Percentiles rank a stretch among this genome's conserved stretches.
Evolutionary conservation across 1,284 basidiomycete genomes (phyloP).

Genomic region (Cutaneotrichosporon arboriforme): DNA sequence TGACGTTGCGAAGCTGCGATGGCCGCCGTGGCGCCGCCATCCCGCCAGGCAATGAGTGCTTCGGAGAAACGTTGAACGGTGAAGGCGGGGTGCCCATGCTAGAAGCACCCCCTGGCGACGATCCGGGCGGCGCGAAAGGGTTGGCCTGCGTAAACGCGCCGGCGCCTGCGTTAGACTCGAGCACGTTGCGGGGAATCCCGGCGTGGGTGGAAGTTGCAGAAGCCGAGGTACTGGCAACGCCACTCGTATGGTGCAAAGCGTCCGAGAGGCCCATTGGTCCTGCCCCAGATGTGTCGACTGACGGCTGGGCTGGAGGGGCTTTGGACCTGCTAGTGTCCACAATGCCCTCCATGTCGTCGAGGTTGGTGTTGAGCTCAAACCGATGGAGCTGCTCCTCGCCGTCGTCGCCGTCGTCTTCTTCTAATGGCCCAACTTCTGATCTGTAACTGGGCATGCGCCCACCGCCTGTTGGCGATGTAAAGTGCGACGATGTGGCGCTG

Average conservation of each 20-base stretch:
- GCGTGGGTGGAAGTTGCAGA: too few relatives aligned
- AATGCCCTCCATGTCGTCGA: slow-evolving; percentile 78
- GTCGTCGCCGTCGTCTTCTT: slow-evolving; percentile 24
- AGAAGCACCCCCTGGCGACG: slow-evolving; percentile 3
- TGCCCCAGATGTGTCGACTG: neutral
- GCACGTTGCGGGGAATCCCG: neutral
- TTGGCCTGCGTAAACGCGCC: slow-evolving; percentile 6
- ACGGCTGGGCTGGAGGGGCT: neutral
- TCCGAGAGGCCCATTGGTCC: slow-evolving; percentile 24
- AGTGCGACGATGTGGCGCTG: neutral
- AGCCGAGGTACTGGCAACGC: slow-evolving; percentile 10
- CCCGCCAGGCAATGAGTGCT: slow-evolving; percentile 22
- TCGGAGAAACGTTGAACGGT: slow-evolving; percentile 33
- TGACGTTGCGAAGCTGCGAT: slow-evolving; percentile 44
- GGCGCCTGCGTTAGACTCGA: neutral
- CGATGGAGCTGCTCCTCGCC: slow-evolving; percentile 14
- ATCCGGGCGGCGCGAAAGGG: slow-evolving; percentile 8
- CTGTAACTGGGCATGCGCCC: slow-evolving; percentile 1
- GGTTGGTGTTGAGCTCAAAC: slow-evolving; percentile 66
- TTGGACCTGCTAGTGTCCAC: slow-evolving; percentile 54
- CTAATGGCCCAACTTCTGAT: slow-evolving; percentile 26
- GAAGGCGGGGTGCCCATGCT: slow-evolving; percentile 28
- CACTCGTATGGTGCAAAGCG: slow-evolving; percentile 26
- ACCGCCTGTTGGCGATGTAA: neutral
- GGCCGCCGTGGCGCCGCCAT: slow-evolving; percentile 38